Conservation (phyloP, 1,139 yeast species). For the Trichomonascaceae sp. region DNA sequence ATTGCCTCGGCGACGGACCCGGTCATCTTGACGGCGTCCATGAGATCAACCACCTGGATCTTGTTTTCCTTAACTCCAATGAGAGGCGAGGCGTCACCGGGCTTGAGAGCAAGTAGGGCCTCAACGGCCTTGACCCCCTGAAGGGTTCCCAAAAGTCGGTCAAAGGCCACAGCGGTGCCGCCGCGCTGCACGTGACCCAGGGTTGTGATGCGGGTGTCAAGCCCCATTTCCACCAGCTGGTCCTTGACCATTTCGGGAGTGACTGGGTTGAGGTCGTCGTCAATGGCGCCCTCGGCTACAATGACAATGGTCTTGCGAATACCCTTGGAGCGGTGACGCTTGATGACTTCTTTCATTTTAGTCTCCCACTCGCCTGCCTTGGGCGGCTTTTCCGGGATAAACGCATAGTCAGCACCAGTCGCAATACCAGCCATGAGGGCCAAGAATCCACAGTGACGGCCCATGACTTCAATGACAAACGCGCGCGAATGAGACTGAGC, state of each 20-base stretch:
- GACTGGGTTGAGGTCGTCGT: constrained; percentile 68
- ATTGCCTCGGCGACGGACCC: constrained; percentile 82
- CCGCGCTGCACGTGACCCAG: constrained; percentile 98
- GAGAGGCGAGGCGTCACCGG: constrained; percentile 90
- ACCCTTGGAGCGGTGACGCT: constrained; percentile 73
- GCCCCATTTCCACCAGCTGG: constrained; percentile 66
- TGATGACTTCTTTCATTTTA: constrained; percentile 45
- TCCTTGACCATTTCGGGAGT: constrained; percentile 68
- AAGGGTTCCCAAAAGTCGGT: constrained; percentile 77
- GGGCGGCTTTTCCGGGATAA: constrained; percentile 87
- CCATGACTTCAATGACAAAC: constrained; percentile 97
- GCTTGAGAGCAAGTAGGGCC: constrained; percentile 79
- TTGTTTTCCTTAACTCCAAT: constrained; percentile 83
- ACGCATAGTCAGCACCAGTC: constrained; percentile 86
- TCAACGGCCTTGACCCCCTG: constrained; percentile 97
- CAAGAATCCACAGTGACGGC: constrained; percentile 98
- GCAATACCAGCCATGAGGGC: constrained; percentile 94
- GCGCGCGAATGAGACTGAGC: constrained; percentile 97
- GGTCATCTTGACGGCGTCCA: constrained; percentile 81
- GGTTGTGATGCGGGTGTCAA: constrained; percentile 90
- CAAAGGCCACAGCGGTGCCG: constrained; percentile 93
- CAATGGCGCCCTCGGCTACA: constrained; percentile 96
- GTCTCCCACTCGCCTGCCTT: constrained; percentile 54
- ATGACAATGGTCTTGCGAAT: constrained; percentile 90
- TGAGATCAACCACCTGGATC: constrained; percentile 67